A percentile compares a stretch with the other conserved stretches of the same genome.
phyloP scores from a whole-genome alignment of 192 early-diverging fungal genomes.

The Phycomyces blakesleeanus region DNA sequence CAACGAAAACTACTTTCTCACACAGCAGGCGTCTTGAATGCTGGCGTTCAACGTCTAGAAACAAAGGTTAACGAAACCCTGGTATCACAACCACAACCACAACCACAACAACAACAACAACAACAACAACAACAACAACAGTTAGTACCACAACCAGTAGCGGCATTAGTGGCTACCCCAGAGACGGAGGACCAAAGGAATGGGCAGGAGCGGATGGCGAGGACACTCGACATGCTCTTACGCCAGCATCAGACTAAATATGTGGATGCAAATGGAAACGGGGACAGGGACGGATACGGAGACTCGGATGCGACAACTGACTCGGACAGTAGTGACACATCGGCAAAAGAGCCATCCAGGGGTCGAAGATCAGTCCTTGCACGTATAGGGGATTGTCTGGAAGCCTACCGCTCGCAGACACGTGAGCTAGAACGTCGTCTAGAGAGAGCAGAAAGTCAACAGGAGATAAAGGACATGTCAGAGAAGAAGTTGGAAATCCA shows the following conservation, averaged over 20 bases:
- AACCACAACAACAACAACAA: constrained; percentile 1
- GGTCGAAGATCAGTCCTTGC: not conserved
- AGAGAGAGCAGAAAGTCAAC: constrained; percentile 32
- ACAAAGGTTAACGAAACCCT: constrained; percentile 23
- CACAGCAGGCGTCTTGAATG: constrained; percentile 46
- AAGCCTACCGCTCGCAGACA: constrained; percentile 28
- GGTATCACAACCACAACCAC: not conserved
- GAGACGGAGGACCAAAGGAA: constrained; percentile 15
- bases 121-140: constrained; percentile 10
- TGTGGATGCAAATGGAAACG: not conserved
- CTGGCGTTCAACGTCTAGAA: constrained; percentile 45
- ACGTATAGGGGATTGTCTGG: constrained; percentile 29
- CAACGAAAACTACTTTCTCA: constrained; percentile 50
- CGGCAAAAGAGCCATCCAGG: too few species aligned
- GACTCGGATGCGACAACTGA: not conserved
- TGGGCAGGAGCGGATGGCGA: too few species aligned
- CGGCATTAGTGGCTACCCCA: not conserved
- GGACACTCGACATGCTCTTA: too few species aligned
- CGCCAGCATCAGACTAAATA: too few species aligned
- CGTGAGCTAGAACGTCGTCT: constrained; percentile 36
- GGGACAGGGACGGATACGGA: not conserved
- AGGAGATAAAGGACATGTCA: constrained; percentile 9
- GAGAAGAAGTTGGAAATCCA: constrained; percentile 30
- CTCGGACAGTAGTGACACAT: too few species aligned
- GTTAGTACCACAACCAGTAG: not conserved